Conservation (phyloP, 2,329 filamentous ascomycete genomes). For the Cordyceps militaris region DNA sequence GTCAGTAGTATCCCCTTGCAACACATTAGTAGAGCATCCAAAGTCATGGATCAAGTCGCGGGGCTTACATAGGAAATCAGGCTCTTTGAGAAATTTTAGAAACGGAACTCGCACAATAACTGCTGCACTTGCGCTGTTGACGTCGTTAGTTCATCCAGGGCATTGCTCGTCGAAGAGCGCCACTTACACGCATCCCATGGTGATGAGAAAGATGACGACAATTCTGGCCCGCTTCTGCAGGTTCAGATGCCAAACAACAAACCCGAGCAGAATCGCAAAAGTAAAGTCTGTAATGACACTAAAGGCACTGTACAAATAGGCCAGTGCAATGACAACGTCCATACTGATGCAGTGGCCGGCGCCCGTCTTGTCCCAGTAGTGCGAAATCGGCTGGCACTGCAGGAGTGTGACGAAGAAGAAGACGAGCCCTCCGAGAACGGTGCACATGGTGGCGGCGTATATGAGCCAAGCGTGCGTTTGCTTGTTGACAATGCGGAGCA, state of each 20-base stretch:
- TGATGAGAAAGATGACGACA: constrained; percentile 44
- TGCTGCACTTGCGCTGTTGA: constrained; percentile 35
- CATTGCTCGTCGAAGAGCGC: not conserved
- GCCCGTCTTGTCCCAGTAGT: constrained; percentile 32
- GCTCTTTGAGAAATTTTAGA: constrained; percentile 29
- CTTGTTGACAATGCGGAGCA: constrained; percentile 33
- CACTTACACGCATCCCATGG: constrained; percentile 46
- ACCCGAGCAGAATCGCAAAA: constrained; percentile 44
- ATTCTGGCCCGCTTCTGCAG: constrained; percentile 46
- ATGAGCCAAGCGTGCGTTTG: constrained; percentile 30
- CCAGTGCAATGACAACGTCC: constrained; percentile 42
- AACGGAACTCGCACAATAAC: constrained; percentile 36
- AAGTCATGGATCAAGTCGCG: not conserved
- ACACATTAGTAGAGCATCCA: not conserved
- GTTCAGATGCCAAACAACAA: constrained; percentile 47
- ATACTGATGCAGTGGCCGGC: constrained; percentile 31
- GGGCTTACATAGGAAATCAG: constrained; percentile 37
- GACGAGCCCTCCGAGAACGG: constrained; percentile 28
- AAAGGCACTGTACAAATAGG: constrained; percentile 44
- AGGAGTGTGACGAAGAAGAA: constrained; percentile 37
- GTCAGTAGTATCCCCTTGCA: constrained; percentile 30
- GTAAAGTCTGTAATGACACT: constrained; percentile 45
- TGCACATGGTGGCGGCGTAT: constrained; percentile 28
- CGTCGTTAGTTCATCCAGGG: constrained; percentile 13
- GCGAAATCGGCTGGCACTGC: constrained; percentile 33